These are phyloP conservation scores for Penicillium waksmanii DNA, from an alignment of 495 filamentous ascomycete genomes.

Conservation along the genomic window DNA sequence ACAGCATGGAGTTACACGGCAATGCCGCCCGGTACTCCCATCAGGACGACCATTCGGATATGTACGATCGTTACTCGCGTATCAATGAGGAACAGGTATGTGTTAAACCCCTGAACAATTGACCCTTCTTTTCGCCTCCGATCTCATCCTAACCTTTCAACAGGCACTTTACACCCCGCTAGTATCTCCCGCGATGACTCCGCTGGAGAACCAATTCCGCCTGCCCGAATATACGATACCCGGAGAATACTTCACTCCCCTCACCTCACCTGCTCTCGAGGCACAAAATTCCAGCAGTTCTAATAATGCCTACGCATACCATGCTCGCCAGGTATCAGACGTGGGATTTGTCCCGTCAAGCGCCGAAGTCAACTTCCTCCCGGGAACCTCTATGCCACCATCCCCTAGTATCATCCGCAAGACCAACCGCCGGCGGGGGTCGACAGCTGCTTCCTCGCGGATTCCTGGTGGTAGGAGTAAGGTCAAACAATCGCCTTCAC, in stretches of 20 bases:
- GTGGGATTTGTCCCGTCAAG: conserved; percentile 51
- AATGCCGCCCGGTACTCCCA: conserved; percentile 64
- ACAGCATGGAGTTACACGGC: conserved; percentile 86
- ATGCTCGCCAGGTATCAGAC: conserved; percentile 41
- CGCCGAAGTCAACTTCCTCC: conserved; percentile 48
- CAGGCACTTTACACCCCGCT: conserved; percentile 90
- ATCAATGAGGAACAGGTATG: conserved; percentile 81
- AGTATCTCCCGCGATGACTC: conserved; percentile 92
- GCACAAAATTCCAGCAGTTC: conserved; percentile 65
- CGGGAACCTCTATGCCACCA: conserved; percentile 37
- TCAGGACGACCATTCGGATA: conserved; percentile 62
- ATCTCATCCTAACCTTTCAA: background rate
- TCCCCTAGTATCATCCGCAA: conserved; percentile 38
- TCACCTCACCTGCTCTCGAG: conserved; percentile 89
- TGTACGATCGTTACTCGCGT: conserved; percentile 73
- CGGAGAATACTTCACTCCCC: conserved; percentile 90
- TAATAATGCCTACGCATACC: conserved; percentile 37
- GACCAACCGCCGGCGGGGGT: conserved; percentile 40
- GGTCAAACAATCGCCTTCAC: conserved; percentile 81
- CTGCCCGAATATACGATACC: conserved; percentile 81
- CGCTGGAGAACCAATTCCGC: conserved; percentile 81
- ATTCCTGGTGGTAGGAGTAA: conserved; percentile 48
- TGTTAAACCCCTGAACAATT: background rate
- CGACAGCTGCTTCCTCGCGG: conserved; percentile 35
- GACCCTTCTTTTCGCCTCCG: background rate